These are phyloP conservation scores for Avena atlantica DNA, from an alignment of 176 grass and related monocot genomes.

Conservation along the genomic window DNA sequence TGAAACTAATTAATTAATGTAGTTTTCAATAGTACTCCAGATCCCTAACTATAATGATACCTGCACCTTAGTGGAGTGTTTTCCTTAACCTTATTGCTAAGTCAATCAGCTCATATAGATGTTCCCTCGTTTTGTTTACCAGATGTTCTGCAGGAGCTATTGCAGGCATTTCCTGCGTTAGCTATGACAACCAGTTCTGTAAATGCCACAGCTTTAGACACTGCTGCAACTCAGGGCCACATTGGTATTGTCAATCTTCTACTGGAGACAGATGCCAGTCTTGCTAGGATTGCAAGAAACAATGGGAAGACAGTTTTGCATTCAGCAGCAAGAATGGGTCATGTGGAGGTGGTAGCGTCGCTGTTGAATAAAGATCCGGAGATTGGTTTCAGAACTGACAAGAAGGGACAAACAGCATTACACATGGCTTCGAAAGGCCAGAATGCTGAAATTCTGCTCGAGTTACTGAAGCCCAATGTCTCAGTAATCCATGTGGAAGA, in stretches of 20 bases:
- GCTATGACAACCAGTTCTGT: constrained; percentile 93
- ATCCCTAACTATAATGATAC: not conserved
- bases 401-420: constrained; percentile 90
- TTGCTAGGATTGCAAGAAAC: constrained; percentile 84
- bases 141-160: constrained; percentile 86
- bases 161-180: constrained; percentile 74
- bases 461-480: constrained; percentile 76
- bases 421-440: constrained; percentile 98
- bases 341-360: constrained; percentile 80
- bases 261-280: constrained; percentile 83
- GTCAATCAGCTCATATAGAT: not conserved
- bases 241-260: constrained; percentile 87
- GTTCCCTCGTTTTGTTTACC: constrained; percentile 38
- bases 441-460: constrained; percentile 77
- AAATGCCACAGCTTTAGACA: constrained; percentile 95
- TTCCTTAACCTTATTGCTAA: constrained; percentile 5
- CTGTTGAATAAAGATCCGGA: constrained; percentile 84
- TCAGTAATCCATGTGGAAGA: constrained; percentile 83
- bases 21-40: constrained; percentile 15
- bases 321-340: constrained; percentile 96
- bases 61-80: not conserved
- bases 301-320: constrained; percentile 92
- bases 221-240: constrained; percentile 87
- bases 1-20: not conserved
- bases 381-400: constrained; percentile 89